Percentiles rank a stretch among this genome's conserved stretches.
phyloP scores from a whole-genome alignment of 768 basidiomycete genomes.

The Boletus pseudo-olivaceus region DNA sequence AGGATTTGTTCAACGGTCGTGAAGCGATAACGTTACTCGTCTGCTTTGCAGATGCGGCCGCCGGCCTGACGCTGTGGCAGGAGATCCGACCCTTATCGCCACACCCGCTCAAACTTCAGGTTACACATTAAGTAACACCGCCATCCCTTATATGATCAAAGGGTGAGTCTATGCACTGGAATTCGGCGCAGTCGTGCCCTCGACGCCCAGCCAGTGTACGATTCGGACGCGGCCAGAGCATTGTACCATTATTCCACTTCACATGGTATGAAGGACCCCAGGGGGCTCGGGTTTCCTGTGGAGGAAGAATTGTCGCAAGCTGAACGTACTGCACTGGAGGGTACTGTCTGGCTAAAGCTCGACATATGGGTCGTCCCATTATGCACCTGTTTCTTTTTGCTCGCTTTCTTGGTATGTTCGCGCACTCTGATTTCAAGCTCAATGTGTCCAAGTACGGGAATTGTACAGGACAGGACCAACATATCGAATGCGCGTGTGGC shows the following conservation, averaged over 20 bases:
- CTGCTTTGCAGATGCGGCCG: too few species aligned
- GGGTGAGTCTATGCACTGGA: too few species aligned
- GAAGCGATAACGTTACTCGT: too few species aligned
- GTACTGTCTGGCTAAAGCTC: slow-evolving; percentile 47
- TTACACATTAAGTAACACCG: too few species aligned
- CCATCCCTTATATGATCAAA: not conserved
- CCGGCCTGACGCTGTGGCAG: not conserved
- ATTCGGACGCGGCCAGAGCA: not conserved
- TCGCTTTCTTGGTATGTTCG: slow-evolving; percentile 46
- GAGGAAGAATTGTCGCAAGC: slow-evolving; percentile 5
- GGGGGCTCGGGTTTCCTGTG: not conserved
- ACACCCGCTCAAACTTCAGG: not conserved
- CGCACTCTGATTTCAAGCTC: not conserved
- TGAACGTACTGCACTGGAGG: slow-evolving; percentile 28
- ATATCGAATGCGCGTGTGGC: slow-evolving; percentile 60
- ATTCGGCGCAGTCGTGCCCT: not conserved
- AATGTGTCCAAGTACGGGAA: not conserved
- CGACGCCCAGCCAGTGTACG: not conserved
- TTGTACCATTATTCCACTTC: not conserved
- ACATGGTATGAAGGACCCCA: not conserved
- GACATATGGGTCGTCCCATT: slow-evolving; percentile 48
- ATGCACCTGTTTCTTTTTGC: slow-evolving; percentile 47
- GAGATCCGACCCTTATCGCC: not conserved
- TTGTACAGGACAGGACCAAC: slow-evolving; percentile 38
- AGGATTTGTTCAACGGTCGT: too few species aligned